Base-by-base conservation (phyloP, 75 land plant genomes). In the Gnetum montanum region DNA sequence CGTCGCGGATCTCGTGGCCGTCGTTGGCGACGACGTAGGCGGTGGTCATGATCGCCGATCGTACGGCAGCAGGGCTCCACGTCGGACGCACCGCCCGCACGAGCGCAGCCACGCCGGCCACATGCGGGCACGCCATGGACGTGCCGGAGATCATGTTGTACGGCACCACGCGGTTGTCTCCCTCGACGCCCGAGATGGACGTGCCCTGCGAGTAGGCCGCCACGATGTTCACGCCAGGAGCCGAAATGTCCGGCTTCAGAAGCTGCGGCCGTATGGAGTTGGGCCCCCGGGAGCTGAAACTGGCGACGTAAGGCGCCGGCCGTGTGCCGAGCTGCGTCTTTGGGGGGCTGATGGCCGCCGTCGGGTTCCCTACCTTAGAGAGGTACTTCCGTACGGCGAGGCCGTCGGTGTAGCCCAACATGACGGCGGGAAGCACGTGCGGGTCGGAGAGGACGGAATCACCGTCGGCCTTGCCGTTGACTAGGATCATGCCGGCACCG, bases 41-140 rank as follows among this genome's bases (percentile, higher is more conserved):
- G 4, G 94, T 80, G 16, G 94, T 88, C 94, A 88, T 88, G 22
- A 88, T 73, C 0, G 94, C n/a, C n/a, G n/a, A n/a, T n/a, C n/a
- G n/a, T n/a, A n/a, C n/a, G n/a, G n/a, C n/a, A n/a, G n/a, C n/a
- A 87, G 0, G 94, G 83, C 49, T 75, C 77, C 20, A 86, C 78
- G 28, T 81, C 88, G 1, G 86, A 76, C 0, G 87, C 84, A 43
- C 84, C 80, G 77, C 77, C 83, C 36, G 47, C 43, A 29, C 72
- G 76, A 13, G n/a, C n/a, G n/a, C n/a, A n/a, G n/a, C n/a, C n/a
- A n/a, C n/a, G n/a, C n/a, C n/a, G n/a, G n/a, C n/a, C 70, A 40
- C 47, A 79, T 44, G 31, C 19, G 37, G 20, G 75, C 83, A 13
- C 62, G 55, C 1, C 60, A n/a, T n/a, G n/a, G n/a, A n/a, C n/a